These are phyloP conservation scores for Suhomyces bribrorum DNA, from an alignment of 1,139 yeast species.

Conservation along the genomic window DNA sequence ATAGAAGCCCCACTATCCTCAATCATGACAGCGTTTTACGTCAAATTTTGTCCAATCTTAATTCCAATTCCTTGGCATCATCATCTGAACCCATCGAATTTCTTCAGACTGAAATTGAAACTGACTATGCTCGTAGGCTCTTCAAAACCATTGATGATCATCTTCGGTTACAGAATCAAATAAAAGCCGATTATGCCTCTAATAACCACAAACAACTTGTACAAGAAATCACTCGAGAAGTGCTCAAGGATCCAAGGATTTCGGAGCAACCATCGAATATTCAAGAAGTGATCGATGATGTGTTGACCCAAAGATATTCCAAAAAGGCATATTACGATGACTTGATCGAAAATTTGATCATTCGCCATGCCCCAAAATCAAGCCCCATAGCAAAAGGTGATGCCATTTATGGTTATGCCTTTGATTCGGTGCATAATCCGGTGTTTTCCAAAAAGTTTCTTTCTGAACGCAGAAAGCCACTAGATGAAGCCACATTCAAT, in stretches of 20 bases:
- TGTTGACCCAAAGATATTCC: conserved; percentile 11
- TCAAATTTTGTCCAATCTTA: neutral
- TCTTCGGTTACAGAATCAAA: conserved; percentile 7
- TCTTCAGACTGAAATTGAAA: conserved; percentile 10
- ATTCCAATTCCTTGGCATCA: conserved; percentile 1
- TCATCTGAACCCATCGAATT: conserved; percentile 11
- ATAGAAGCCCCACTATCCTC: neutral
- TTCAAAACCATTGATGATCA: conserved; percentile 10
- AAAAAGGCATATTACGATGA: conserved; percentile 14
- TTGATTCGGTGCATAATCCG: conserved; percentile 13
- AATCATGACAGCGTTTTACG: conserved; percentile 3
- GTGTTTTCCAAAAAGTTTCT: conserved; percentile 13
- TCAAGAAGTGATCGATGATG: conserved; percentile 11
- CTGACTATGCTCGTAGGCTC: conserved; percentile 12
- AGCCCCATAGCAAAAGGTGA: conserved; percentile 8
- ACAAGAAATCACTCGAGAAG: conserved; percentile 5
- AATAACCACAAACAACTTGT: conserved; percentile 10
- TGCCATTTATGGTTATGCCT: conserved; percentile 12
- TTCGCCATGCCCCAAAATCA: conserved; percentile 14
- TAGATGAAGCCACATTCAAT: conserved; percentile 19
- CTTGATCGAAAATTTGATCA: conserved; percentile 12
- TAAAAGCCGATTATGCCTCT: conserved; percentile 8
- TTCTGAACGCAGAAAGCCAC: conserved; percentile 13
- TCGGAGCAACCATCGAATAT: conserved; percentile 3
- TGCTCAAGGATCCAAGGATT: conserved; percentile 2